phyloP scores from a whole-genome alignment of 164 flowering plant genomes.

The Chimonanthus salicifolius region DNA sequence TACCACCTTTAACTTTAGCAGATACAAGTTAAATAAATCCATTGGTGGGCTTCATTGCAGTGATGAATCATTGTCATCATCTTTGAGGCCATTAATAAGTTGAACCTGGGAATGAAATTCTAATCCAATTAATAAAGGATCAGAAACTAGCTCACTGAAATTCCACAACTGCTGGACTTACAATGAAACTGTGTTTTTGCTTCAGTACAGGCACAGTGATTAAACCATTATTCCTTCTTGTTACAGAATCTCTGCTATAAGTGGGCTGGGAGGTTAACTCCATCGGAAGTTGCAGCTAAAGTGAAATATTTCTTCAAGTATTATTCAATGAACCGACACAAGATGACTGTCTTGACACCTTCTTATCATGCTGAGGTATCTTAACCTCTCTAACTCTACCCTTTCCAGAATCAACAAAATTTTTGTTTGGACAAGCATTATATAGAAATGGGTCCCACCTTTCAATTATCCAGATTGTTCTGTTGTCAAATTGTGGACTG shows the following conservation, averaged over 20 bases:
- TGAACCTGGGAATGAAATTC: not conserved
- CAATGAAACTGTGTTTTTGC: not conserved
- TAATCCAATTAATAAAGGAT: not conserved
- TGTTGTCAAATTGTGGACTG: not conserved
- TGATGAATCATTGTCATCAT: not conserved
- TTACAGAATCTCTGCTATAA: conserved; percentile 77
- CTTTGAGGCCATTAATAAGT: not conserved
- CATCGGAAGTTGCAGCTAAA: conserved; percentile 75
- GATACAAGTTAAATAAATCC: too few species aligned
- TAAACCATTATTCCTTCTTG: not conserved
- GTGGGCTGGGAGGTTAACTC: conserved; percentile 71
- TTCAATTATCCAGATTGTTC: not conserved
- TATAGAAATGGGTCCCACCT: not conserved
- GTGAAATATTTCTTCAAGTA: conserved; percentile 95
- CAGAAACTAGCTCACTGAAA: not conserved
- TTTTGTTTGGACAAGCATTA: not conserved
- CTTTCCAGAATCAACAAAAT: not conserved
- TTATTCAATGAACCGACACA: conserved; percentile 94
- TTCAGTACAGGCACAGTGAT: not conserved
- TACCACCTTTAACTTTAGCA: too few species aligned
- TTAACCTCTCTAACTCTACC: not conserved
- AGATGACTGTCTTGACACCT: conserved; percentile 93
- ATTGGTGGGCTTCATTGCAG: not conserved
- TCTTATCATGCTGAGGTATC: conserved; percentile 95
- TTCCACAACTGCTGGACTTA: not conserved